These are phyloP conservation scores for Mortierella claussenii DNA, from an alignment of 192 early-diverging fungal species.

Conservation along the genomic window DNA sequence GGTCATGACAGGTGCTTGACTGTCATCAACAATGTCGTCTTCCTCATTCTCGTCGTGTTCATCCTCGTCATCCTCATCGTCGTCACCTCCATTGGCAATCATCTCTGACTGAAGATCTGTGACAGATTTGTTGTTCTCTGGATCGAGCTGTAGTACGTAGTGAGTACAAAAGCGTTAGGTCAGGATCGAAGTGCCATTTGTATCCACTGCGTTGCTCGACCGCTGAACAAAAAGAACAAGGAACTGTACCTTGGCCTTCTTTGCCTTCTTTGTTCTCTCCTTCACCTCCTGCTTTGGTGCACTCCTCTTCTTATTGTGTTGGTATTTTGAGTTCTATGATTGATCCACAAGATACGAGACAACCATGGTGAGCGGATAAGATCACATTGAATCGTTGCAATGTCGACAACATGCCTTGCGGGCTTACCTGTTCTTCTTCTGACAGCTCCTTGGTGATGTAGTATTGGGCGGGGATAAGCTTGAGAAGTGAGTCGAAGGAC, in stretches of 20 bases:
- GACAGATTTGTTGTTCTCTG: slow-evolving; percentile 79
- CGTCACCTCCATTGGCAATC: slow-evolving; percentile 54
- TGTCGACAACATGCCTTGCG: too few relatives aligned
- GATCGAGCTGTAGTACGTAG: slow-evolving; percentile 76
- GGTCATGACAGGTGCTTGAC: slow-evolving; percentile 31
- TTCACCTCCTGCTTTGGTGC: slow-evolving; percentile 83
- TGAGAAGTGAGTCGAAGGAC: slow-evolving; percentile 79
- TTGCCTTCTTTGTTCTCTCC: slow-evolving; percentile 81
- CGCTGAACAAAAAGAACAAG: background rate
- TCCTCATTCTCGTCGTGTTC: slow-evolving; percentile 43
- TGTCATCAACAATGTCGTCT: slow-evolving; percentile 45
- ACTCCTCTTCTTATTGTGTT: slow-evolving; percentile 86
- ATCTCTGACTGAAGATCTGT: slow-evolving; percentile 69
- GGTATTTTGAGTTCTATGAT: slow-evolving; percentile 63
- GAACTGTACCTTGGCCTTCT: slow-evolving; percentile 76
- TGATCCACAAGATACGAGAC: too few relatives aligned
- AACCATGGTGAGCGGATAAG: too few relatives aligned
- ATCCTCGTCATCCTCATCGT: slow-evolving; percentile 39
- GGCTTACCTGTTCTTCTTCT: slow-evolving; percentile 64
- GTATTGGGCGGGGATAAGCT: slow-evolving; percentile 86
- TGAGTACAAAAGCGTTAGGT: too few relatives aligned
- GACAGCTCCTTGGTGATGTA: slow-evolving; percentile 73
- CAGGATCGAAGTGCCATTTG: too few relatives aligned
- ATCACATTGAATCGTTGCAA: too few relatives aligned
- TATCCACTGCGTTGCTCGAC: too few relatives aligned